These are phyloP conservation scores for Pyrenophora graminea DNA, from an alignment of 2,329 filamentous ascomycete species.

Conservation along the genomic window DNA sequence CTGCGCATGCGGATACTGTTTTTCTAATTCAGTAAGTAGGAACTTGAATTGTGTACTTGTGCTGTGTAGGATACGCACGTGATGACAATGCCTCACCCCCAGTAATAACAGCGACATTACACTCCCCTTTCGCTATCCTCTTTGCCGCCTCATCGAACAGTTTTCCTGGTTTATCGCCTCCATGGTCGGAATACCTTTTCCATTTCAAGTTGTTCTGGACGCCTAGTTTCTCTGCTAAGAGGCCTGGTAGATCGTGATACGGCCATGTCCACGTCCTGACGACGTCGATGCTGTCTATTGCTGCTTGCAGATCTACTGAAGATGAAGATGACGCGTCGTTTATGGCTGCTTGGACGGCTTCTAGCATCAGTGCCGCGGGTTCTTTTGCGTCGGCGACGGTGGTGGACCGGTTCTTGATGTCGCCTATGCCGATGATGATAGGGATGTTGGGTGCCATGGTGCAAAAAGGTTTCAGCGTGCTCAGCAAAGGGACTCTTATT, in stretches of 20 bases:
- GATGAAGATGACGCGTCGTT: conserved; percentile 52
- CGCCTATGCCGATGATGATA: conserved; percentile 66
- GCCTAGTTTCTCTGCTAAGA: conserved; percentile 57
- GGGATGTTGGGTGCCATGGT: conserved; percentile 41
- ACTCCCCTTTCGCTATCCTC: conserved; percentile 59
- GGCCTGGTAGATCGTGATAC: conserved; percentile 62
- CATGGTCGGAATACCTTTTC: conserved; percentile 60
- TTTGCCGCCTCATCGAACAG: conserved; percentile 67
- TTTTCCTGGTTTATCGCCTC: conserved; percentile 65
- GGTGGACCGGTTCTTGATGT: conserved; percentile 62
- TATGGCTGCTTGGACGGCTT: conserved; percentile 59
- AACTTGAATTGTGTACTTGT: no score
- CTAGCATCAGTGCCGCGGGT: conserved; percentile 62
- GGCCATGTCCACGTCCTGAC: conserved; percentile 70
- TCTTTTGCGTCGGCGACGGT: conserved; percentile 60
- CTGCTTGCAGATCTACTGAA: conserved; percentile 45
- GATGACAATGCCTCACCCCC: conserved; percentile 69
- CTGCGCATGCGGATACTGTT: conserved; percentile 56
- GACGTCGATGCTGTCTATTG: conserved; percentile 63
- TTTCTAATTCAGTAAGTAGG: no score
- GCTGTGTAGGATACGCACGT: conserved; percentile 43
- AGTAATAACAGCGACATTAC: conserved; percentile 62
- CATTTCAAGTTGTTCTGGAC: conserved; percentile 53
- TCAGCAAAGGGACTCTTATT: no score
- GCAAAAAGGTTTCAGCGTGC: no score